Evolutionary conservation across 2,329 filamentous ascomycete species (phyloP), one percentile per base, ranked within the genome.

Genomic region (Dryadomyces quercivorus): DNA sequence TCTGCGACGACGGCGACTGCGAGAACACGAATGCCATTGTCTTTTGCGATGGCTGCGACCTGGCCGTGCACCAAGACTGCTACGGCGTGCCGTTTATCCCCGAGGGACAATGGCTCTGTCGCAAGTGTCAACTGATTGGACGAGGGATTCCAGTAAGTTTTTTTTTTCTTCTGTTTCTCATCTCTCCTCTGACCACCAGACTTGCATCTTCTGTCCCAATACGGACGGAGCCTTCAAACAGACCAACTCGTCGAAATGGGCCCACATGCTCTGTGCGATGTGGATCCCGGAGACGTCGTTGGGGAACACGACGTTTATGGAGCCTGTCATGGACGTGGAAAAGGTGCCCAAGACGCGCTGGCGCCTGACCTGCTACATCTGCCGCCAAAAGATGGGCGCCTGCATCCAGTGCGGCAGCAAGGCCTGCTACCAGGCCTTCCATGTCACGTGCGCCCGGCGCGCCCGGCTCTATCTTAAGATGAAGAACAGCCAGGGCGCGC

Each of bases 1-100:
- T 98, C 56, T 98, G 93, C 66, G 93, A 98, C 65, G 93, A 98
- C 64, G 93, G 93, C n/a, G 93, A 98, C 65, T 98, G 93, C 65
- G 93, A 98, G 70, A 98, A 98, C 68, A 94, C 93, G 21, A 98
- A 98, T 65, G 93, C 93, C 1, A 98, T 98, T 64, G 93, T 98
- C 21, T 98, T 98, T 66, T 98, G 93, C 67, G 93, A 98, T 66
- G 93, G 93, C 3, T 98, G 93, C 69, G 94, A 98, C 69, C 75
- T 98, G 52, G 93, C 93, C 3, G 93, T 98, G 10, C 93, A 98
- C 69, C 93, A 98, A 68, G 93, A 98, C 72, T 98, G 93, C 69
- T 98, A 98, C 66, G 93, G 93, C 55, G 93, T 98, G 49, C 93
- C 93, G 1, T 98, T 96, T 68, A 98, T 98, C 60, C 93, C 93